Percentiles rank a stretch among this genome's conserved stretches.
phyloP scores from a whole-genome alignment of 805 yeast genomes.

The Helenozyma rhizophorensis region DNA sequence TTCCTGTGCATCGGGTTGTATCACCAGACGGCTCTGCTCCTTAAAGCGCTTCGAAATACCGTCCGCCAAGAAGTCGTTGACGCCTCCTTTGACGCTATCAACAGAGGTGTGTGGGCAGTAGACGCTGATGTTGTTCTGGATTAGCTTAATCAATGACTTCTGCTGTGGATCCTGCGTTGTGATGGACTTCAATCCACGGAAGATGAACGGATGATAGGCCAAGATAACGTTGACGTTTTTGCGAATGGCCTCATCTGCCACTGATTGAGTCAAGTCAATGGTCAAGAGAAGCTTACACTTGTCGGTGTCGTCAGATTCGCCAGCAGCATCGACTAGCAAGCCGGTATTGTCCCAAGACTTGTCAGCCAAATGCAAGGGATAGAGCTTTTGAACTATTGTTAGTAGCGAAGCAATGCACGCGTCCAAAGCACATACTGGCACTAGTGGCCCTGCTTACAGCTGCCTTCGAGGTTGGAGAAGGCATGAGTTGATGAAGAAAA shows the following conservation, averaged over 20 bases:
- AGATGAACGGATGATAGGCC: slow-evolving; percentile 92
- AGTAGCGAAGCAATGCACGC: slow-evolving; percentile 12
- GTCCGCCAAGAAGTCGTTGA: slow-evolving; percentile 84
- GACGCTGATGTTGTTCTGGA: slow-evolving; percentile 77
- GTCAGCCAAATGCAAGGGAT: slow-evolving; percentile 81
- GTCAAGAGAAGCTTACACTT: slow-evolving; percentile 55
- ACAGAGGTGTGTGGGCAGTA: slow-evolving; percentile 96
- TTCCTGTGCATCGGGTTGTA: slow-evolving; percentile 41
- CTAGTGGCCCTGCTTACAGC: slow-evolving; percentile 39
- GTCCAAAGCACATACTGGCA: slow-evolving; percentile 30
- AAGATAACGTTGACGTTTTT: slow-evolving; percentile 54
- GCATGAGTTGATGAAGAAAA: slow-evolving; percentile 3
- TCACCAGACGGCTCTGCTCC: slow-evolving; percentile 27
- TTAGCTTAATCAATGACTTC: slow-evolving; percentile 62
- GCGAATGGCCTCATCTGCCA: slow-evolving; percentile 78
- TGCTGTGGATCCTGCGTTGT: slow-evolving; percentile 73
- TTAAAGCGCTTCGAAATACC: slow-evolving; percentile 40
- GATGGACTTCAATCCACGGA: slow-evolving; percentile 77
- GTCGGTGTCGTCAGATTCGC: slow-evolving; percentile 10
- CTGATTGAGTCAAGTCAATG: slow-evolving; percentile 78
- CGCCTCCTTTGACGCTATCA: slow-evolving; percentile 90
- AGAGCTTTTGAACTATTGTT: slow-evolving; percentile 59
- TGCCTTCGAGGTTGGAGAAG: slow-evolving; percentile 33
- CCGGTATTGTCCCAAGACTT: slow-evolving; percentile 96
- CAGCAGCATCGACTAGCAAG: slow-evolving; percentile 64